Percentiles rank a stretch among this genome's conserved stretches.
These are phyloP conservation scores for Saccharomyces hybrid DNA, from an alignment of 1,139 yeast species.

Conservation along the genomic window DNA sequence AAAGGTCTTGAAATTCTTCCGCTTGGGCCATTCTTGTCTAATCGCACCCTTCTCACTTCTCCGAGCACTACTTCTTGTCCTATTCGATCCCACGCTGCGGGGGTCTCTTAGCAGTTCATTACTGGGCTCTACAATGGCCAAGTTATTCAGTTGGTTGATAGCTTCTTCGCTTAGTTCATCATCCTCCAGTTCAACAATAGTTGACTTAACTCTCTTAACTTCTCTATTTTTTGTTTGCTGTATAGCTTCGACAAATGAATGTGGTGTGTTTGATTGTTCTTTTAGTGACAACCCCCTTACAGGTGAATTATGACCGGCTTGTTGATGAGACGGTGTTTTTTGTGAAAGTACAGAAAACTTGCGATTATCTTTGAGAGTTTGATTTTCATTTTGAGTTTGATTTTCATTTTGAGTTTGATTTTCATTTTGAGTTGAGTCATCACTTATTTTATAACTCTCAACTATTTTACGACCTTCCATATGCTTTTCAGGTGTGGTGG, in stretches of 20 bases:
- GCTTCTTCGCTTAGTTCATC: slow-evolving; percentile 29
- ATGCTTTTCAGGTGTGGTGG: neutral
- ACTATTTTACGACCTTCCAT: neutral
- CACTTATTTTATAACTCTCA: neutral
- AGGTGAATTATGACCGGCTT: neutral
- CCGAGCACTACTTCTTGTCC: neutral
- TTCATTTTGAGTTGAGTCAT: neutral
- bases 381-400: neutral
- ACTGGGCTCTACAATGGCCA: slow-evolving; percentile 30
- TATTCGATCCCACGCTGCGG: no score
- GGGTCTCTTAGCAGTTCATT: slow-evolving; percentile 4
- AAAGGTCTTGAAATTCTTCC: slow-evolving; percentile 35
- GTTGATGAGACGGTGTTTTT: neutral
- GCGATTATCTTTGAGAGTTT: neutral
- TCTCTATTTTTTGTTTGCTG: slow-evolving; percentile 30
- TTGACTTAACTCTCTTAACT: slow-evolving; percentile 23
- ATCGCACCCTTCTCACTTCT: slow-evolving; percentile 6
- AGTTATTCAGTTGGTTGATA: slow-evolving; percentile 23
- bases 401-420: no score
- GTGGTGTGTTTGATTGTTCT: slow-evolving; percentile 5
- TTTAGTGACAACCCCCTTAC: neutral
- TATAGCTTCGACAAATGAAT: slow-evolving; percentile 28
- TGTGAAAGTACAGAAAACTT: neutral
- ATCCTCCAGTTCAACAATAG: slow-evolving; percentile 22
- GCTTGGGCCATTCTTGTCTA: slow-evolving; percentile 22